A percentile compares a stretch with the other conserved stretches of the same genome.
Conservation (phyloP, 495 filamentous ascomycete species). For the Apodospora peruviana region DNA sequence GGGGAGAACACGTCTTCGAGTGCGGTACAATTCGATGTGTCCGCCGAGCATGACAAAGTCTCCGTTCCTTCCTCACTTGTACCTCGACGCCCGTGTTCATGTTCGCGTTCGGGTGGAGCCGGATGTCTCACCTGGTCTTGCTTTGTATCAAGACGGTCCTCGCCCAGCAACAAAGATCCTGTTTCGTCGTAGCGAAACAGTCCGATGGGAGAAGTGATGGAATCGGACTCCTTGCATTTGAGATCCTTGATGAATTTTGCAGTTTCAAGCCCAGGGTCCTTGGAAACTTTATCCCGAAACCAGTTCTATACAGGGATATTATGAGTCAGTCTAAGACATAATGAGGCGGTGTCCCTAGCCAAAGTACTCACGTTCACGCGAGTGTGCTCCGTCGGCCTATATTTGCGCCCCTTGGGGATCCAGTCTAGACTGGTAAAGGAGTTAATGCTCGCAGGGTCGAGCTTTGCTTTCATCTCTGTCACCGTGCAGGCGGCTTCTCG, state of each 20-base stretch:
- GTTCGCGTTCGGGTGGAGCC: neutral
- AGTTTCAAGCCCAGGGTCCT: neutral
- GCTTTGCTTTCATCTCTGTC: no score
- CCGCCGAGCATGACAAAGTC: neutral
- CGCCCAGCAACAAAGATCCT: neutral
- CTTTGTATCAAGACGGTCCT: neutral
- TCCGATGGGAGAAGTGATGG: neutral
- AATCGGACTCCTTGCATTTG: neutral
- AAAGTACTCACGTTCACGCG: neutral
- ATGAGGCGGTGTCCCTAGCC: no score
- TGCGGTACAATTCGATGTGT: neutral
- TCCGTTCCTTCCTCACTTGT: neutral
- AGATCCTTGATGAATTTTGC: neutral
- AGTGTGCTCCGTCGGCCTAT: neutral
- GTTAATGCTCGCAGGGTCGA: no score
- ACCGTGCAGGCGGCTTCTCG: neutral
- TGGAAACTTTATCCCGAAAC: neutral
- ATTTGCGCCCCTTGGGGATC: neutral
- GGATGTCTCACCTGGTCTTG: neutral
- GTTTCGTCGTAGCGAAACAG: neutral
- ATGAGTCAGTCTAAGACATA: neutral
- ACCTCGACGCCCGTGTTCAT: neutral
- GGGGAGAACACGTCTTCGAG: neutral
- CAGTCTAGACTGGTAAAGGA: neutral
- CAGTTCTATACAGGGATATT: neutral